Evolutionary conservation across 2,329 filamentous ascomycete genomes (phyloP), one percentile per base, ranked within the genome.

Genomic region (Venturiaceae sp.): DNA sequence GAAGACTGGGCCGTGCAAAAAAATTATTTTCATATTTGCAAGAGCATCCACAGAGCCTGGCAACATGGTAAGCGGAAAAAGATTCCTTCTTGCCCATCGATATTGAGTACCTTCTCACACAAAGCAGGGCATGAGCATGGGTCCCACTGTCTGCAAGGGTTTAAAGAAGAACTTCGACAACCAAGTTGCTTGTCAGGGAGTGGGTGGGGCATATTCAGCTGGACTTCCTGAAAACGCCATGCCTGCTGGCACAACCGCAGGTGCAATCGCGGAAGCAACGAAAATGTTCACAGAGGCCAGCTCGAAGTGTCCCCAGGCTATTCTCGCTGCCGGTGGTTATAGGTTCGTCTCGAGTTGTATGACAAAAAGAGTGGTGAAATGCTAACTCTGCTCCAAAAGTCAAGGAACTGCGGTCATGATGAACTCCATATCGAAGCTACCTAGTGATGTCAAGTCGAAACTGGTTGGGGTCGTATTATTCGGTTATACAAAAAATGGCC

Each of bases 351-450:
- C 57, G 57, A 64, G 11, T 57, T 65, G n/a, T 66, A 69, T 64
- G 57, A 63, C 33, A 46, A 64, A 36, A 67, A 63, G 2, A 61
- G 69, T 30, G 66, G 58, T 14, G 11, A 39, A 28, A 37, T 55
- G 33, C 46, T 55, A 56, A 60, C 33, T n/a, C n/a, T n/a, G n/a
- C n/a, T n/a, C n/a, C n/a, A n/a, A n/a, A n/a, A n/a, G n/a, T n/a
- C n/a, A n/a, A 21, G 77, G 76, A 30, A 71, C 73, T 3, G 76
- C 76, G 1, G 71, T 79, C 56, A 70, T 75, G n/a, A 69, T 72
- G 19, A 68, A 69, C 36, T 64, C 74, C 6, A 64, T 78, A 47
- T 66, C 69, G 13, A 66, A 70, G 19, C 64, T 76, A 30, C 60
- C 63, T 16, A 28, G 60, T 4, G 60, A 58, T 1, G 65, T 69